Base-by-base conservation (phyloP, 2,329 filamentous ascomycete genomes). In the Ilyonectria mors-panacis region DNA sequence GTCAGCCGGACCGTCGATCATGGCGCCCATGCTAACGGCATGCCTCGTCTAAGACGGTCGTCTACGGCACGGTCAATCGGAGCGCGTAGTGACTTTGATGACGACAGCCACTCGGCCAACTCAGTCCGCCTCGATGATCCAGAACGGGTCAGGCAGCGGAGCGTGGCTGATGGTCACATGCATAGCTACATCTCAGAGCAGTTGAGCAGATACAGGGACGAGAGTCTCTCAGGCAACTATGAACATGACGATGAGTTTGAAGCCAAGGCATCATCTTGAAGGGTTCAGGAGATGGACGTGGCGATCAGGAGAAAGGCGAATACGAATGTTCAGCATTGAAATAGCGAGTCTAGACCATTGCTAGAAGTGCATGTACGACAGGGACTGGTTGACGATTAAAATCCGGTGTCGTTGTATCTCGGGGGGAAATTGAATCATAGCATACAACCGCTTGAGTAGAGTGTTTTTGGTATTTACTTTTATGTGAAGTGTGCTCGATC, bases 61-160 rank as follows among this genome's bases (percentile, higher is more conserved):
- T 95, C 94, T 5, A 95, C 93, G 0, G 90, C 89, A 48, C 90
- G 95, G 45, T 97, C 94, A 54, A 94, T 98, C 64, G 93, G 94
- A 39, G 90, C 90, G 61, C 90, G 94, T 59, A 96, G 93, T 78
- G 94, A 97, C 81, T 97, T 92, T 78, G 87, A 86, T 15, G 80
- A 81, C 21, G 80, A 82, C 55, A 73, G 58, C 1, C 78, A 68
- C 33, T 82, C 80, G 9, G 77, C 74, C 39, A 78, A 78, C 59
- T 78, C 76, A 6, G 73, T 78, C n/a, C 73, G 76, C 44, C 73
- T 76, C 5, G 80, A 80, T 15, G 81, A 83, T 23, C 73, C 79
- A 17, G 88, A 88, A 42, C 81, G 83, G 54, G 73, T 82, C 59
- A 82, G 82, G 63, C 82, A 87, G 73, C 83, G 85, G 30, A 79